These are phyloP conservation scores for Cubamyces sp. DNA, from an alignment of 768 basidiomycete species.

Conservation along the genomic window DNA sequence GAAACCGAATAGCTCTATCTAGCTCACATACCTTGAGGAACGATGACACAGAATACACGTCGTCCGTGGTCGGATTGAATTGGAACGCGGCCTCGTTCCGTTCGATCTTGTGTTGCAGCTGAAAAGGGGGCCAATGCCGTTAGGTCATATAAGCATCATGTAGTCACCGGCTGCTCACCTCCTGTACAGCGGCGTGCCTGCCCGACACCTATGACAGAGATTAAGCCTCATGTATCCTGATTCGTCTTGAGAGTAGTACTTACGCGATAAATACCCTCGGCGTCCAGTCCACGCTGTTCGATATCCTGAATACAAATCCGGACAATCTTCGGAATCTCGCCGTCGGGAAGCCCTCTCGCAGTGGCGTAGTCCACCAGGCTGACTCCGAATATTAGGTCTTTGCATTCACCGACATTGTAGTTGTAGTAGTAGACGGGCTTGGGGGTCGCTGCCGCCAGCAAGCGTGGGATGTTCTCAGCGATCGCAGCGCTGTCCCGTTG, in stretches of 20 bases:
- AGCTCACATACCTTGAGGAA: constrained; percentile 69
- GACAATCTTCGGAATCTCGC: constrained; percentile 79
- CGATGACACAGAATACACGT: constrained; percentile 82
- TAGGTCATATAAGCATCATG: too few species aligned
- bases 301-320: constrained; percentile 82
- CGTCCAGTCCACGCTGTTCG: constrained; percentile 75
- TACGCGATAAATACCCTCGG: constrained; percentile 83
- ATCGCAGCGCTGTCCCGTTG: constrained; percentile 69
- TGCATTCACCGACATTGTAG: constrained; percentile 81
- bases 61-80: constrained; percentile 73
- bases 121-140: neutral
- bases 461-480: constrained; percentile 58
- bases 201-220: constrained; percentile 66
- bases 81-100: constrained; percentile 76
- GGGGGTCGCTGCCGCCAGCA: constrained; percentile 67
- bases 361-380: constrained; percentile 89
- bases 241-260: constrained; percentile 25
- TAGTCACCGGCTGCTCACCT: constrained; percentile 48
- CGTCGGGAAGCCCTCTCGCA: constrained; percentile 66
- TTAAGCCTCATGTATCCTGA: neutral
- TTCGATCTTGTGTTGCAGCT: constrained; percentile 89
- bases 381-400: constrained; percentile 88
- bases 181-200: constrained; percentile 81
- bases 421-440: constrained; percentile 77
- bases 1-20: too few species aligned